Evolutionary conservation across 2,329 filamentous ascomycete genomes (phyloP), one percentile per base, ranked within the genome.

Genomic region (Colletotrichum sansevieriae): DNA sequence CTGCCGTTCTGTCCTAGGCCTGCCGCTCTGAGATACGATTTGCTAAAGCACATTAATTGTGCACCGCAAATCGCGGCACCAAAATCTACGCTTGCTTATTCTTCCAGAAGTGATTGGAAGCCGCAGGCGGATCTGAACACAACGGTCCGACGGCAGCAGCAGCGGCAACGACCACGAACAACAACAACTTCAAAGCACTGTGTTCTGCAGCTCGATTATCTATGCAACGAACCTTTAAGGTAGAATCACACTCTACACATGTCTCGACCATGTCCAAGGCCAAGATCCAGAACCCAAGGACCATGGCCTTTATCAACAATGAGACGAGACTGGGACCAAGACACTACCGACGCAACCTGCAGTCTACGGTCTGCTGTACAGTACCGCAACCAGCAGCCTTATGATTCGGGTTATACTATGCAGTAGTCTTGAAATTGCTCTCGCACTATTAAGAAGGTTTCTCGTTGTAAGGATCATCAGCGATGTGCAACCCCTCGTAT

Each of bases 81-180:
- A 49, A 51, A 29, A 29, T 29, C 54, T 35, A 37, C 51, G 47
- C 51, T 46, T 56, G 55, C 43, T n/a, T 52, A 4, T 35, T 63
- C 44, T 69, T 69, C 66, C 62, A 69, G 66, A 69, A 69, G 37
- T 22, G 44, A 41, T 47, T 66, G 55, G 55, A 65, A 68, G 39
- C 43, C 33, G 29, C 33, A 65, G 25, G 61, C 46, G 55, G 41
- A 43, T 51, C 65, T 55, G 47, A 25, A 56, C 5, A 56, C 55
- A 18, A 51, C 43, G 62, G 62, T 61, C 66, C 56, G 55, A 65
- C 56, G 43, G 56, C 51, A 65, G 47, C 43, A 33, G 35, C 47
- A 18, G 41, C 49, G 49, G 43, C 33, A 41, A 59, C 43, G 33
- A 20, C 47, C 13, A 52, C 49, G 43, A 33, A 18, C 49, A 33